Conservation (phyloP, 202 grass and related monocot genomes). For the Carex sylvatica region DNA sequence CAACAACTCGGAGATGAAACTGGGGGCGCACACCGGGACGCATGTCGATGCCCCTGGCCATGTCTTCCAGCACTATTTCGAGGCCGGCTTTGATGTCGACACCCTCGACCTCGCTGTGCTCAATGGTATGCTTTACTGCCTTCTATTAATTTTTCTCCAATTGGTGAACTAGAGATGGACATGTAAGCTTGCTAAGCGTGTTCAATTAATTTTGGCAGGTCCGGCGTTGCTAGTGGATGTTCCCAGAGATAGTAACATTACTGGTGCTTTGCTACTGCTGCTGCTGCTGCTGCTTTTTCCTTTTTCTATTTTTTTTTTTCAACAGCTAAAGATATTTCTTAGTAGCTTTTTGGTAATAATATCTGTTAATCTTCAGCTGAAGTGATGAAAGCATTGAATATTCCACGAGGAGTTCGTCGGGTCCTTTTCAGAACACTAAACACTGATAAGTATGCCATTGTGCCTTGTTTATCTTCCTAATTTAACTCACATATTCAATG, state of each 20-base stretch:
- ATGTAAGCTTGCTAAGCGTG: not conserved
- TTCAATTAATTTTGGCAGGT: conserved; percentile 35
- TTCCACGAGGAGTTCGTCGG: conserved; percentile 50
- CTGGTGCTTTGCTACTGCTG: conserved; percentile 32
- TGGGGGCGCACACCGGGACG: conserved; percentile 65
- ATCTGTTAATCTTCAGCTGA: conserved; percentile 17
- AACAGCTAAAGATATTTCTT: not conserved
- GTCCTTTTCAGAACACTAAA: conserved; percentile 34
- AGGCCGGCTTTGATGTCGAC: conserved; percentile 80
- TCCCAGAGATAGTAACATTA: conserved; percentile 73
- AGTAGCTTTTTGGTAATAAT: not conserved
- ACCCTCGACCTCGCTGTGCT: conserved; percentile 76
- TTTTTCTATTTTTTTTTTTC: not conserved
- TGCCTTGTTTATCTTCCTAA: not conserved
- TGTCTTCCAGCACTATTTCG: conserved; percentile 73
- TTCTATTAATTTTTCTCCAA: not conserved
- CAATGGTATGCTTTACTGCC: conserved; percentile 32
- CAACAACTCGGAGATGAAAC: conserved; percentile 69
- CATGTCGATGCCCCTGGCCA: conserved; percentile 87
- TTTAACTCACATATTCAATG: not conserved
- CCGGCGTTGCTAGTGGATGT: conserved; percentile 72
- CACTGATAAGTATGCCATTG: conserved; percentile 15
- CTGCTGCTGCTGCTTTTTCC: not conserved
- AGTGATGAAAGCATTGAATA: conserved; percentile 45
- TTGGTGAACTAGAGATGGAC: not conserved